A percentile compares a stretch with the other conserved stretches of the same genome.
Conservation (phyloP, 163 green algal genomes). For the Trebouxia gelatinosa region DNA sequence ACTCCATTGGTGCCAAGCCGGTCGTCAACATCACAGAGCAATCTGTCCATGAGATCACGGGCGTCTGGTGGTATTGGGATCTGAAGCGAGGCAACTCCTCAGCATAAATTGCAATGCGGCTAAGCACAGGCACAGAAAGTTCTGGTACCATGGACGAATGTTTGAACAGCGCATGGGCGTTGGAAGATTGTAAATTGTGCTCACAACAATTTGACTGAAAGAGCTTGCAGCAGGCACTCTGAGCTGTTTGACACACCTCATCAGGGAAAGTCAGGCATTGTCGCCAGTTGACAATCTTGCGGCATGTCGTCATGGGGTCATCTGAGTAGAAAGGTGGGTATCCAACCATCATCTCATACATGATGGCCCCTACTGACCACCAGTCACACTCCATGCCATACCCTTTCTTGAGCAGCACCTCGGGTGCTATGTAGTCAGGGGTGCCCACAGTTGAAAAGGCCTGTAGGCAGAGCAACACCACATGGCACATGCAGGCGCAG, state of each 20-base stretch:
- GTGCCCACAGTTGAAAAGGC: conserved; percentile 96
- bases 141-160: not conserved
- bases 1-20: conserved; percentile 77
- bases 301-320: conserved; percentile 90
- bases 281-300: conserved; percentile 98
- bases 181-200: not conserved
- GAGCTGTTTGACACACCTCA: conserved; percentile 44
- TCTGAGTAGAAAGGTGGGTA: conserved; percentile 97
- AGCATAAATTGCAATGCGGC: not conserved
- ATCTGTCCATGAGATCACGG: conserved; percentile 81
- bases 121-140: not conserved
- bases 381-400: conserved; percentile 99
- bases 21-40: conserved; percentile 96
- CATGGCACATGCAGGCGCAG: too few species aligned
- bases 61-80: conserved; percentile 66
- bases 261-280: conserved; percentile 84
- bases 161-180: not conserved
- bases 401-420: conserved; percentile 96
- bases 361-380: conserved; percentile 96
- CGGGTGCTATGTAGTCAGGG: conserved; percentile 98
- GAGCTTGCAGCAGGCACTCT: not conserved
- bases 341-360: conserved; percentile 98
- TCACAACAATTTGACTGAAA: not conserved
- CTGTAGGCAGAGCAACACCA: too few species aligned
- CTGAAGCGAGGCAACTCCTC: conserved; percentile 15